phyloP scores from a whole-genome alignment of 164 flowering plant species.

The Tetracentron sinense region DNA sequence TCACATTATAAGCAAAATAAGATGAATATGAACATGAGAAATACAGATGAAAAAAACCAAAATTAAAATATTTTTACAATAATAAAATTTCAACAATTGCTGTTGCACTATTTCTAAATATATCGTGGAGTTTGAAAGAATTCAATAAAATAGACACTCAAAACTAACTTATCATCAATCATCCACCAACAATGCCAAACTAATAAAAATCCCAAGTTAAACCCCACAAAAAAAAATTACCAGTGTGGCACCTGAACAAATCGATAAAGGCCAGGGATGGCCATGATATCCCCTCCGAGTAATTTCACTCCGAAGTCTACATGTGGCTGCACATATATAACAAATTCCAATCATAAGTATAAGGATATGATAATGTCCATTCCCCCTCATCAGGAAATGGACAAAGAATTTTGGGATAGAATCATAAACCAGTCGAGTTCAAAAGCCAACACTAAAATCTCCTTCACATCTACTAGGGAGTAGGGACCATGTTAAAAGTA shows the following conservation, averaged over 20 bases:
- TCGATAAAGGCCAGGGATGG: conserved; percentile 79
- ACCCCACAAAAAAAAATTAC: conserved; percentile 7
- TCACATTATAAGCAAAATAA: background rate
- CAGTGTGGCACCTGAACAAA: conserved; percentile 62
- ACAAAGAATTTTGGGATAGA: background rate
- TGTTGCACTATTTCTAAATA: no score
- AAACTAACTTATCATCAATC: background rate
- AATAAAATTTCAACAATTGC: no score
- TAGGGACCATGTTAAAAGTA: background rate
- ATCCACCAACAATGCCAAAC: background rate
- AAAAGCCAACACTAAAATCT: background rate
- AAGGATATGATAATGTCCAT: background rate
- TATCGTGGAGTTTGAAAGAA: no score
- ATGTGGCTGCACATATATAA: conserved; percentile 59
- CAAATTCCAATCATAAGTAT: background rate
- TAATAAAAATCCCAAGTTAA: conserved; percentile 1
- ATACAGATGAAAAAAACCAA: no score
- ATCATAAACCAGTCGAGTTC: background rate
- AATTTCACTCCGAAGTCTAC: conserved; percentile 79
- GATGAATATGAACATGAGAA: background rate
- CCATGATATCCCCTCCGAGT: conserved; percentile 80
- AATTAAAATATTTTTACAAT: no score
- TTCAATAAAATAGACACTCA: no score
- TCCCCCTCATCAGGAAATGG: background rate
- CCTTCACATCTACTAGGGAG: no score